Evolutionary conservation across 1,284 basidiomycete species (phyloP).

Genomic region (Thecaphora thlaspeos): DNA sequence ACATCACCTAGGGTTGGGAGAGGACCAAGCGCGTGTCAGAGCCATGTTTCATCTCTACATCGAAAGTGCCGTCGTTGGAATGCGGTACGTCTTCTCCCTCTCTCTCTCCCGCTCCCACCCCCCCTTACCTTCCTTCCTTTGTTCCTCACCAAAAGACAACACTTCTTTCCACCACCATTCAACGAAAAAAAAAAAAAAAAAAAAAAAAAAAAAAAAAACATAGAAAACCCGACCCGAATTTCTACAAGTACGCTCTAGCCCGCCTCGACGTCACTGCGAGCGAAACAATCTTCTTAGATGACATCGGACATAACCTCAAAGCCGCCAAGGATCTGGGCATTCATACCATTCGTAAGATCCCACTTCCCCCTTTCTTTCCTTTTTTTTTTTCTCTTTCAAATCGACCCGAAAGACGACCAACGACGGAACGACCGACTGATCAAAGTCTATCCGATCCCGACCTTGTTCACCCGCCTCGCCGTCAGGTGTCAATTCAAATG

Average conservation of each 20-base stretch:
- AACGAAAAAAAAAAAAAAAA: too few relatives aligned
- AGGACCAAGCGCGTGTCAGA: conserved; percentile 28
- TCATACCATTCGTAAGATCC: conserved; percentile 56
- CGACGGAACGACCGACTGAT: too few relatives aligned
- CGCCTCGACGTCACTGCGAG: conserved; percentile 45
- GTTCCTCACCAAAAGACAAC: too few relatives aligned
- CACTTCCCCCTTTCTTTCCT: background rate
- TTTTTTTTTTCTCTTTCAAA: too few relatives aligned
- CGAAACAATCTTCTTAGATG: conserved; percentile 58
- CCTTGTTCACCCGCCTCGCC: background rate
- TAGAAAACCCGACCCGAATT: conserved; percentile 58
- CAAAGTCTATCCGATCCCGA: too few relatives aligned
- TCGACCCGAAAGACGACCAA: too few relatives aligned
- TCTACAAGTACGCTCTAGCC: conserved; percentile 55
- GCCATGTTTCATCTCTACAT: conserved; percentile 56
- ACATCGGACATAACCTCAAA: conserved; percentile 58
- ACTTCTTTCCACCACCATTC: too few relatives aligned
- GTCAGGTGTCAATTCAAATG: conserved; percentile 28
- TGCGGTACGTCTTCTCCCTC: conserved; percentile 38
- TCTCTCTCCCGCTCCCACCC: too few relatives aligned
- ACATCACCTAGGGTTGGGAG: conserved; percentile 38
- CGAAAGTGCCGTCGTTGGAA: conserved; percentile 56
- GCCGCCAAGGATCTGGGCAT: conserved; percentile 56
- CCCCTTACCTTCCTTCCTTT: background rate
- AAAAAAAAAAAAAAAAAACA: background rate